A percentile compares a stretch with the other conserved stretches of the same genome.
These are phyloP conservation scores for Botrytis byssoidea DNA, from an alignment of 2,329 filamentous ascomycete genomes.

Conservation along the genomic window DNA sequence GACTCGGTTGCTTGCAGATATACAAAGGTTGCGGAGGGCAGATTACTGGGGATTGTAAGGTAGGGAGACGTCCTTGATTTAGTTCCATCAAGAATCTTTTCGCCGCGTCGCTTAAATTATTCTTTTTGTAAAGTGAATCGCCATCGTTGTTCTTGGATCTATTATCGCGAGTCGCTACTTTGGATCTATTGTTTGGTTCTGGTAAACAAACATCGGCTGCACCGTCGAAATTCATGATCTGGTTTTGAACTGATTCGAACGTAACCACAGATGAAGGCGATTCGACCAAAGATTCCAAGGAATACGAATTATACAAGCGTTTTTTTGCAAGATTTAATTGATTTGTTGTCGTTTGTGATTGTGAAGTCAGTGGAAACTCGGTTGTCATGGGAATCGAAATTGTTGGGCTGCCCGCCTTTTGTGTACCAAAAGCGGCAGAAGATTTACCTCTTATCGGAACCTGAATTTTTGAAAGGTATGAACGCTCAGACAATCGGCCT, in stretches of 20 bases:
- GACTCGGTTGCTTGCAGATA: slow-evolving; percentile 27
- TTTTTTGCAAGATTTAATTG: not conserved
- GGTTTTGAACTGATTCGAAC: not conserved
- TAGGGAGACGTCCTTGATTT: slow-evolving; percentile 19
- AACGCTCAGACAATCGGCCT: slow-evolving; percentile 6
- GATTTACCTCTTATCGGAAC: not conserved
- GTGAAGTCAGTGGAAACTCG: not conserved
- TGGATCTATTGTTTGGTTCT: not conserved
- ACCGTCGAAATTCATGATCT: slow-evolving; percentile 13
- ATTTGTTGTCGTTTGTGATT: not conserved
- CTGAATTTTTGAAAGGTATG: not conserved
- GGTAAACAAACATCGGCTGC: slow-evolving; percentile 16
- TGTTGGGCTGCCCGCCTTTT: not conserved
- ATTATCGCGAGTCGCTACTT: slow-evolving; percentile 15
- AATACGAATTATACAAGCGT: not conserved
- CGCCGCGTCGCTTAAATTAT: not conserved
- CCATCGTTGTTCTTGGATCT: not conserved
- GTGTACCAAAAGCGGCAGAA: not conserved
- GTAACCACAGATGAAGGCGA: not conserved
- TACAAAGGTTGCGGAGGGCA: slow-evolving; percentile 26
- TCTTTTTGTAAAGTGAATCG: slow-evolving; percentile 5
- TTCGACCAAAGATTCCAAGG: not conserved
- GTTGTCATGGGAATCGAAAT: slow-evolving; percentile 6
- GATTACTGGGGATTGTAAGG: slow-evolving; percentile 15
- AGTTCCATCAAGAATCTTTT: slow-evolving; percentile 18